These are phyloP conservation scores for Botrytis squamosa DNA, from an alignment of 2,329 filamentous ascomycete genomes.

Conservation along the genomic window DNA sequence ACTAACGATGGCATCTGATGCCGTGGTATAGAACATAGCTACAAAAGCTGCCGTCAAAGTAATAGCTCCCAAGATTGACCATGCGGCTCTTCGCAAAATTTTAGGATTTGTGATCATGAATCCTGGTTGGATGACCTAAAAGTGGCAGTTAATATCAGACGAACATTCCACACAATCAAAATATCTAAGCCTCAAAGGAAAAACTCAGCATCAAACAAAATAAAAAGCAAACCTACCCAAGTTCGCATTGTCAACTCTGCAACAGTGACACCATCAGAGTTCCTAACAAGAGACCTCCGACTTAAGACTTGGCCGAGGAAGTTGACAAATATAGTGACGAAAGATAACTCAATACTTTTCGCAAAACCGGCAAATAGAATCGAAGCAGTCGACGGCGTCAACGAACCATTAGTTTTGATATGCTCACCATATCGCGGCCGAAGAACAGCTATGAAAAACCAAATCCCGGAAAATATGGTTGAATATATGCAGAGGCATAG, in stretches of 20 bases:
- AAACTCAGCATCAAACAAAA: background rate
- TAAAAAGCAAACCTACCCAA: slow-evolving; percentile 48
- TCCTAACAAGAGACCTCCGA: slow-evolving; percentile 61
- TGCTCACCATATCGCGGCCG: slow-evolving; percentile 61
- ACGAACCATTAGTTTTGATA: slow-evolving; percentile 52
- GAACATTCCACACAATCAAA: slow-evolving; percentile 28
- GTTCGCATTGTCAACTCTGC: slow-evolving; percentile 76
- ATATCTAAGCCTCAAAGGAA: background rate
- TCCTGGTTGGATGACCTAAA: slow-evolving; percentile 71
- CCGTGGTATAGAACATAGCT: slow-evolving; percentile 73
- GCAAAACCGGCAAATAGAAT: slow-evolving; percentile 67
- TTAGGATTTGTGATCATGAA: slow-evolving; percentile 69
- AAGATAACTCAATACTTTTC: slow-evolving; percentile 75
- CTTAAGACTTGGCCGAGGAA: slow-evolving; percentile 74
- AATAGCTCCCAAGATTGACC: slow-evolving; percentile 62
- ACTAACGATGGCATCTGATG: slow-evolving; percentile 71
- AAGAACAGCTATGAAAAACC: slow-evolving; percentile 59
- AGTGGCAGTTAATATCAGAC: slow-evolving; percentile 59
- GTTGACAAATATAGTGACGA: slow-evolving; percentile 73
- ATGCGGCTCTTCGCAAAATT: slow-evolving; percentile 60
- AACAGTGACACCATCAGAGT: slow-evolving; percentile 65
- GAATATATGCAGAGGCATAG: slow-evolving; percentile 58
- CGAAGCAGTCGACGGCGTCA: slow-evolving; percentile 64
- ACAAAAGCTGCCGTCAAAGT: slow-evolving; percentile 64
- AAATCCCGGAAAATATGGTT: slow-evolving; percentile 63